A percentile compares a stretch with the other conserved stretches of the same genome.
Conservation (phyloP, 2,329 filamentous ascomycete species). For the Truncatella angustata region DNA sequence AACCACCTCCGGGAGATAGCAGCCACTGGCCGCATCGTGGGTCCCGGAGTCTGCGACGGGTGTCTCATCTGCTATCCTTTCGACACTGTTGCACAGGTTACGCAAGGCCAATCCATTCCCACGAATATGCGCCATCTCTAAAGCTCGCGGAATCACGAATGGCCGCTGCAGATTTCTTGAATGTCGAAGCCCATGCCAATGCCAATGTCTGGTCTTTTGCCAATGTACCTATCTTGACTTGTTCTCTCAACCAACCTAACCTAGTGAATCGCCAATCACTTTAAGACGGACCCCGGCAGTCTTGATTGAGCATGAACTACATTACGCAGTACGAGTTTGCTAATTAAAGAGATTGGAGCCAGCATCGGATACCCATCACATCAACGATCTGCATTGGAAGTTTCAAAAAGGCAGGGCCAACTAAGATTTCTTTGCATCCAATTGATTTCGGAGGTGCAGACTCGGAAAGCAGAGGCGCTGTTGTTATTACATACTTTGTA, state of each 20-base stretch:
- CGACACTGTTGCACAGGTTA: slow-evolving; percentile 6
- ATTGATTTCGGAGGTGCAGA: neutral
- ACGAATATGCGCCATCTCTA: neutral
- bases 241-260: no score
- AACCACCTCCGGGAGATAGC: neutral
- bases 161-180: neutral
- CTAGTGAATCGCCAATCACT: no score
- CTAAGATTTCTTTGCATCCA: neutral
- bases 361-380: no score
- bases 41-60: neutral
- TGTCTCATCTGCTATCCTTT: neutral
- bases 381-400: no score
- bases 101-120: neutral
- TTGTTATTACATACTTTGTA: neutral
- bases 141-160: neutral
- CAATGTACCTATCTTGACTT: no score
- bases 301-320: neutral
- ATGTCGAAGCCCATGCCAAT: neutral
- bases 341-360: neutral
- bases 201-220: no score
- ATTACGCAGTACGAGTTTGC: neutral
- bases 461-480: neutral
- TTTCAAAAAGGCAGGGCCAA: neutral
- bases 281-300: neutral
- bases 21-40: neutral